A percentile compares a stretch with the other conserved stretches of the same genome.
These are phyloP conservation scores for Candida smagusa DNA, from an alignment of 1,139 yeast species.

Conservation along the genomic window DNA sequence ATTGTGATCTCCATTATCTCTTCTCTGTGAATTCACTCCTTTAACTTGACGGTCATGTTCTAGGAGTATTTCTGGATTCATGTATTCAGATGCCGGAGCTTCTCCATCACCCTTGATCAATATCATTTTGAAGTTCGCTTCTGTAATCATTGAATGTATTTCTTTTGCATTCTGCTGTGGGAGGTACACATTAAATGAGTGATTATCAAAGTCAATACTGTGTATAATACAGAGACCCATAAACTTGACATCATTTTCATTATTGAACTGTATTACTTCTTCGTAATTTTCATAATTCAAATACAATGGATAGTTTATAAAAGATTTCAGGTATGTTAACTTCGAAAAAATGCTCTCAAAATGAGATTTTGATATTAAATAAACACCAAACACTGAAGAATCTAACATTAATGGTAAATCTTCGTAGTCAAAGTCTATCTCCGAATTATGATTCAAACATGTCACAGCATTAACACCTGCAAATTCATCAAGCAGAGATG, in stretches of 20 bases:
- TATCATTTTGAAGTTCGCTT: slow-evolving; percentile 33
- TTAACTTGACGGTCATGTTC: slow-evolving; percentile 10
- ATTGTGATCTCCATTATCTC: slow-evolving; percentile 7
- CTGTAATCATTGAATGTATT: slow-evolving; percentile 12
- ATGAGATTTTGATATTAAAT: slow-evolving; percentile 22
- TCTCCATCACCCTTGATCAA: slow-evolving; percentile 68
- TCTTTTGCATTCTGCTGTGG: slow-evolving; percentile 32
- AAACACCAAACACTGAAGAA: slow-evolving; percentile 52
- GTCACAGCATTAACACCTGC: slow-evolving; percentile 37
- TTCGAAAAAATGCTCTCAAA: neutral
- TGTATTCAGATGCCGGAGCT: slow-evolving; percentile 33
- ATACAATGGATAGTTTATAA: slow-evolving; percentile 15
- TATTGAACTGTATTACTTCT: slow-evolving; percentile 13
- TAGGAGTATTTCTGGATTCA: slow-evolving; percentile 21
- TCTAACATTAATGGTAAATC: slow-evolving; percentile 49
- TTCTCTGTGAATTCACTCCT: slow-evolving; percentile 9
- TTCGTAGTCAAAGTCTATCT: slow-evolving; percentile 22
- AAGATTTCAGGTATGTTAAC: slow-evolving; percentile 1
- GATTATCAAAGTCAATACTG: slow-evolving; percentile 48
- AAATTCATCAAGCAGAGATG: slow-evolving; percentile 15
- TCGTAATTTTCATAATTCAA: slow-evolving; percentile 16
- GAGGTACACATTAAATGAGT: slow-evolving; percentile 54
- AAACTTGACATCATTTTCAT: slow-evolving; percentile 15
- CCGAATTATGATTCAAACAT: slow-evolving; percentile 31
- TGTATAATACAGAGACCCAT: slow-evolving; percentile 54